Percentiles rank a stretch among this genome's conserved stretches.
These are phyloP conservation scores for Claviceps sp. DNA, from an alignment of 2,329 filamentous ascomycete genomes.

Conservation along the genomic window DNA sequence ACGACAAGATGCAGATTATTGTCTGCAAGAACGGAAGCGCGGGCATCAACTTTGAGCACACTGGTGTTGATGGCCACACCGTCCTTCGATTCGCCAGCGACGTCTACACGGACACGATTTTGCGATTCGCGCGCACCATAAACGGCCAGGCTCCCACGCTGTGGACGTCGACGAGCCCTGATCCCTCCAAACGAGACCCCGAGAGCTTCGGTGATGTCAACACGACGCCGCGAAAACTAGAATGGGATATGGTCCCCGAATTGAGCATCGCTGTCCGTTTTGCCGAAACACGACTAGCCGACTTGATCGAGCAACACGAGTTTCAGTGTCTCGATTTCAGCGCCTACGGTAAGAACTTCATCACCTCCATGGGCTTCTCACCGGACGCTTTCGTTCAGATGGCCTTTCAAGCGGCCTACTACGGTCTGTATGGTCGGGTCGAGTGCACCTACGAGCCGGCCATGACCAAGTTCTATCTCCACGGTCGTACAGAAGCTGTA, in stretches of 20 bases:
- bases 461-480: conserved; percentile 91
- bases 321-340: conserved; percentile 83
- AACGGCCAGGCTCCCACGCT: conserved; percentile 85
- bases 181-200: conserved; percentile 83
- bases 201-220: conserved; percentile 85
- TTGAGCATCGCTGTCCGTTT: conserved; percentile 84
- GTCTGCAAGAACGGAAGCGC: conserved; percentile 98
- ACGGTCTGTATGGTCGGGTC: conserved; percentile 83
- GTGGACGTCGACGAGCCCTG: conserved; percentile 82
- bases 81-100: conserved; percentile 93
- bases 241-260: conserved; percentile 95
- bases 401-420: conserved; percentile 97
- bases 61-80: conserved; percentile 92
- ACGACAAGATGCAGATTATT: conserved; percentile 97
- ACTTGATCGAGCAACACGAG: conserved; percentile 93
- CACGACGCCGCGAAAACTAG: conserved; percentile 87
- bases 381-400: conserved; percentile 97
- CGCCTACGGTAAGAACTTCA: conserved; percentile 92
- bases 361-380: conserved; percentile 92
- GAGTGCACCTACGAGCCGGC: conserved; percentile 96
- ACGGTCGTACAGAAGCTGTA: conserved; percentile 89
- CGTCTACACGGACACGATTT: conserved; percentile 92
- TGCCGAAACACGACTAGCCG: conserved; percentile 84
- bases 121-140: conserved; percentile 88
- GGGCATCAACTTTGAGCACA: conserved; percentile 98